Percentiles rank a stretch among this genome's conserved stretches.
phyloP scores from a whole-genome alignment of 176 grass and related monocot genomes.

The Eragrostis nindensis region DNA sequence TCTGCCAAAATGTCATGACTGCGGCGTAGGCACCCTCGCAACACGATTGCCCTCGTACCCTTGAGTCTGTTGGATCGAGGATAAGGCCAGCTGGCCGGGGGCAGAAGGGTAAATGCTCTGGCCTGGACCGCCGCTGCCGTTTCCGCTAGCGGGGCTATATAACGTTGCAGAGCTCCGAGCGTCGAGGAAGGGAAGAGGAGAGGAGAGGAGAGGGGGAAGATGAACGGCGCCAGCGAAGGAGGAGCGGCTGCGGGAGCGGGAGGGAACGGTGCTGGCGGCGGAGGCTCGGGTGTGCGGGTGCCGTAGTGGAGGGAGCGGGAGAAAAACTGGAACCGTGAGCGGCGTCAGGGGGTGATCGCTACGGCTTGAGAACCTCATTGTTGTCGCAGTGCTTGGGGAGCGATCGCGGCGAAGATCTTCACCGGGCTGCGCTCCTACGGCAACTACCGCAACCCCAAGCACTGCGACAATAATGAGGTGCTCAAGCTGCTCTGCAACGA shows the following conservation, averaged over 20 bases:
- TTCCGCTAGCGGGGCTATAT: background rate
- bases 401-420: conserved; percentile 68
- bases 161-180: background rate
- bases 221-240: background rate
- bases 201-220: too few relatives aligned
- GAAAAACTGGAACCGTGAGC: conserved; percentile 73
- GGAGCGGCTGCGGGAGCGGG: background rate
- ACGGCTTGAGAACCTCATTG: too few relatives aligned
- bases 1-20: background rate
- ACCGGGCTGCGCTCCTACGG: conserved; percentile 59
- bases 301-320: conserved; percentile 78
- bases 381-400: too few relatives aligned
- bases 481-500: conserved; percentile 80
- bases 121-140: background rate
- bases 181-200: background rate
- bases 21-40: background rate
- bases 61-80: too few relatives aligned
- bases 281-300: conserved; percentile 5
- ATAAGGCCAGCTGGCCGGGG: background rate
- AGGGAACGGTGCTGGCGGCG: background rate
- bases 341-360: too few relatives aligned
- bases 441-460: conserved; percentile 72
- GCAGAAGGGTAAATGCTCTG: background rate
- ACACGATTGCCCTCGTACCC: background rate
- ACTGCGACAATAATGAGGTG: conserved; percentile 93